Conservation (phyloP, 257 asterid genomes). For the Phtheirospermum japonicum region DNA sequence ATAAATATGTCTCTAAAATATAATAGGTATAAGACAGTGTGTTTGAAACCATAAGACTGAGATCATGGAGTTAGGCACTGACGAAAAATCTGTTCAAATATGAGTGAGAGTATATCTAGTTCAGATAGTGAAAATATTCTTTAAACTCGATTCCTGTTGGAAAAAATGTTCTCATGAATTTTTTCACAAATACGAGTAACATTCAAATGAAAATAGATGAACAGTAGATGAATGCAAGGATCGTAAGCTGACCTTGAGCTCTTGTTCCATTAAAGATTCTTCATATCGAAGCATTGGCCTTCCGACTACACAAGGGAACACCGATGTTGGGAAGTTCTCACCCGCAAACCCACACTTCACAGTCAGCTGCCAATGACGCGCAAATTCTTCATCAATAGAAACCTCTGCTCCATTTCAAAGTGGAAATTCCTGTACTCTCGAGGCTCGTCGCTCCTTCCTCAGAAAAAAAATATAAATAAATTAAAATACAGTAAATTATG, state of each 20-base stretch:
- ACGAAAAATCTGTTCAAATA: constrained; percentile 3
- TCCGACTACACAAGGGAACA: constrained; percentile 95
- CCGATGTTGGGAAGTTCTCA: constrained; percentile 95
- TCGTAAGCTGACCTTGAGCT: constrained; percentile 57
- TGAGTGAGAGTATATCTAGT: too few species aligned
- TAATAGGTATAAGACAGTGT: background rate
- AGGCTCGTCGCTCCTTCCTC: too few species aligned
- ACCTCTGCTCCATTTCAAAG: too few species aligned
- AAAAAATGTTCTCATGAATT: background rate
- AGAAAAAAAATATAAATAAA: too few species aligned
- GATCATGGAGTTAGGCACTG: constrained; percentile 12
- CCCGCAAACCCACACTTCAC: constrained; percentile 95
- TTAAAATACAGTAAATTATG: too few species aligned
- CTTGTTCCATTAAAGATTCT: constrained; percentile 92
- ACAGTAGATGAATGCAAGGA: constrained; percentile 14
- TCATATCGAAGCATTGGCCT: constrained; percentile 96
- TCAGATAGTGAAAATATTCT: too few species aligned
- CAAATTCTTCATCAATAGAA: too few species aligned
- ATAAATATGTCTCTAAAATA: constrained; percentile 12
- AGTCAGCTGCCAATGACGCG: too few species aligned
- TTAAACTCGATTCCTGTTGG: too few species aligned
- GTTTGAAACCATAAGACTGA: constrained; percentile 17
- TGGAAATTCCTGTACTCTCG: too few species aligned
- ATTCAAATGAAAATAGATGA: constrained; percentile 9
- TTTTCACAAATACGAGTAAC: background rate